A percentile compares a stretch with the other conserved stretches of the same genome.
Conservation (phyloP, 345 rosid species). For the Melaleuca alternifolia region DNA sequence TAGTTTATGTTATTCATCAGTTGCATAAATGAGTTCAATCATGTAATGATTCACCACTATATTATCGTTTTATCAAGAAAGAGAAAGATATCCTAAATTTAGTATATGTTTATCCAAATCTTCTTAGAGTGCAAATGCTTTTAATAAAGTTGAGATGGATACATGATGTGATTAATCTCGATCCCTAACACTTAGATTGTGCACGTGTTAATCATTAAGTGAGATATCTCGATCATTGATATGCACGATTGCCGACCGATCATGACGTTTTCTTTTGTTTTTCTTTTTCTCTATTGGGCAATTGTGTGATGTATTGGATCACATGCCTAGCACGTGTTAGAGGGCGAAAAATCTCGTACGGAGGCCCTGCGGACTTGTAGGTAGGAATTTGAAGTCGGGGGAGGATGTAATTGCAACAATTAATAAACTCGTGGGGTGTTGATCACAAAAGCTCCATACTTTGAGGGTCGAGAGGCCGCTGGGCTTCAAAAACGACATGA, state of each 20-base stretch:
- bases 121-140: background rate
- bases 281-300: background rate
- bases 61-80: background rate
- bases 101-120: background rate
- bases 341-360: background rate
- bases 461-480: no score
- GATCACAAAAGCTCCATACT: background rate
- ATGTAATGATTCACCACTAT: fast-evolving
- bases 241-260: background rate
- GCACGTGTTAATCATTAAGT: background rate
- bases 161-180: background rate
- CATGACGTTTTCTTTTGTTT: background rate
- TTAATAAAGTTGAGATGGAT: background rate
- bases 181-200: background rate
- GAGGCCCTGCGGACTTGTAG: background rate
- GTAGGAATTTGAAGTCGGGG: background rate
- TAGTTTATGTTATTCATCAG: no score
- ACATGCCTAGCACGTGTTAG: background rate
- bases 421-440: background rate
- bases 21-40: background rate
- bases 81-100: background rate
- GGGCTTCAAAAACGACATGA: background rate
- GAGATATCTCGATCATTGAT: background rate
- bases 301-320: background rate
- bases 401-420: background rate